Evolutionary conservation across 2,329 filamentous ascomycete species (phyloP), one percentile per base, ranked within the genome.

Genomic region (Aspergillus caelatus): DNA sequence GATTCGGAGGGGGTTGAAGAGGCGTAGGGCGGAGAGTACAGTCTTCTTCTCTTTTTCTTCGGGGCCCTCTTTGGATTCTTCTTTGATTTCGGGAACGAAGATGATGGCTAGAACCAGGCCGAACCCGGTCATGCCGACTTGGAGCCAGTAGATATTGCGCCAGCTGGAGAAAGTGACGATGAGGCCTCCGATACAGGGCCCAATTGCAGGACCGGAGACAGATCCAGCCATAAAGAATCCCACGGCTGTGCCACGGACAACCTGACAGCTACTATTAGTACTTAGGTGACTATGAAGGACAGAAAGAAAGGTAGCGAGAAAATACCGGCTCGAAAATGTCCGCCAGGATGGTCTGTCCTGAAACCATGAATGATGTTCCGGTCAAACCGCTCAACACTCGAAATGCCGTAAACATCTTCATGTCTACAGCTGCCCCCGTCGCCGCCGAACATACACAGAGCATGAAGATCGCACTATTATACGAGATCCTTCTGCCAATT

Each of bases 141-240:
- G 91, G 1, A 93, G 80, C 88, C 90, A 93, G 79, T 92, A 93
- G 62, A 93, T 93, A 60, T 87, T 86, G 23, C 90, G 85, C 91
- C 91, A 94, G 3, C 83, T 85, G 4, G 84, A 82, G 74, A 88
- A 93, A 0, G 91, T 93, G 41, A 94, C 90, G 59, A 94, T 91
- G 58, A 93, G 87, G 39, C 91, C 91, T 32, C 91, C 91, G 11
- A 93, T 81, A 70, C 92, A 91, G 11, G 79, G 78, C 9, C 79
- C 79, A 60, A 81, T 70, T 14, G 80, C 79, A 61, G 80, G 79
- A 0, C 81, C 81, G 56, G 75, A 71, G 11, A 82, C 78, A 2
- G 75, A 78, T 7, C 80, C 80, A 39, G 75, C 72, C 72, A 82
- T 77, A 60, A 82, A 80, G 65, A 78, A 80, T 0, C 79, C 80